Percentiles rank a stretch among this genome's conserved stretches.
Conservation (phyloP, 257 asterid species). For the Voacanga thouarsii region DNA sequence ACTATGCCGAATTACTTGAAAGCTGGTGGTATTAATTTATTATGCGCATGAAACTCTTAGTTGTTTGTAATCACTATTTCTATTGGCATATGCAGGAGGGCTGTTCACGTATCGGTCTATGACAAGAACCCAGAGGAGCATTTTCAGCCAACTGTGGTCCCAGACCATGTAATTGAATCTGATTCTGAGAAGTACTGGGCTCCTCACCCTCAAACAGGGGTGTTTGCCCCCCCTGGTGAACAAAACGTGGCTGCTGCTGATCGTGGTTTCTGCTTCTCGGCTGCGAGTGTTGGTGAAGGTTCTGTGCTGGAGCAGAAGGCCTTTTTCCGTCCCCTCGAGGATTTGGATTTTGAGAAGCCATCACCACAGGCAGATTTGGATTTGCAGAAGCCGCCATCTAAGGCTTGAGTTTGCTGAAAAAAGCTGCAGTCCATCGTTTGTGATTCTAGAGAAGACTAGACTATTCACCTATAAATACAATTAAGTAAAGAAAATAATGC, state of each 20-base stretch:
- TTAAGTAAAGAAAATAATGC: background rate
- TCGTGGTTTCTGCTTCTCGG: background rate
- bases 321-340: constrained; percentile 82
- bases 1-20: background rate
- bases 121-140: constrained; percentile 81
- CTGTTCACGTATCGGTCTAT: constrained; percentile 65
- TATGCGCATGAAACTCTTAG: background rate
- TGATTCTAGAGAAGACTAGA: background rate
- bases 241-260: constrained; percentile 12
- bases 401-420: background rate
- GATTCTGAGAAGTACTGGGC: constrained; percentile 62
- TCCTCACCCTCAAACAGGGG: constrained; percentile 87
- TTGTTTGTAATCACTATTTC: background rate
- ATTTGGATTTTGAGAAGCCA: constrained; percentile 88
- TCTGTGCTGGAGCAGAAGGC: constrained; percentile 81
- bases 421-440: constrained; percentile 7
- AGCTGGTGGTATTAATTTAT: background rate
- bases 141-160: constrained; percentile 40
- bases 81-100: constrained; percentile 35
- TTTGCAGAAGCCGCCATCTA: background rate
- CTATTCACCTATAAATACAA: background rate
- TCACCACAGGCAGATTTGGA: constrained; percentile 11
- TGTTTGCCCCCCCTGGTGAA: constrained; percentile 67
- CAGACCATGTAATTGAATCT: constrained; percentile 51
- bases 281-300: constrained; percentile 14